A percentile compares a stretch with the other conserved stretches of the same genome.
Conservation (phyloP, 768 basidiomycete species). For the Ramaria sp. region DNA sequence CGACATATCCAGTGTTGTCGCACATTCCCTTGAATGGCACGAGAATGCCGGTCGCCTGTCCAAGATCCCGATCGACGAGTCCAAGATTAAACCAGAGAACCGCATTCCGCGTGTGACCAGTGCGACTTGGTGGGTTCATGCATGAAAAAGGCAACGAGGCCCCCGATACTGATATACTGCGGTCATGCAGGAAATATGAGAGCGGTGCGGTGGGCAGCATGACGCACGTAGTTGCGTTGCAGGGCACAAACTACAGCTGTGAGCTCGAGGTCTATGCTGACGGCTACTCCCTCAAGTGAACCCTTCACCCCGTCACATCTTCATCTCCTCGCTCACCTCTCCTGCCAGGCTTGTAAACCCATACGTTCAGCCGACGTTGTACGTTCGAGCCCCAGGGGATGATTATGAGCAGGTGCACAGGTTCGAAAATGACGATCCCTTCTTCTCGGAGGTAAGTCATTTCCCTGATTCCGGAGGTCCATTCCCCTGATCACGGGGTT, state of each 20-base stretch:
- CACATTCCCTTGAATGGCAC: constrained; percentile 88
- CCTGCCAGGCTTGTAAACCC: constrained; percentile 69
- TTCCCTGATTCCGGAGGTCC: background rate
- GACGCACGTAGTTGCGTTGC: constrained; percentile 82
- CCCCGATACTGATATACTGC: background rate
- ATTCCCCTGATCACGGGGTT: background rate
- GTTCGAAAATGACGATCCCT: constrained; percentile 81
- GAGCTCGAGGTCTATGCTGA: constrained; percentile 92
- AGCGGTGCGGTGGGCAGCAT: constrained; percentile 90
- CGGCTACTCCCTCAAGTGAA: constrained; percentile 78
- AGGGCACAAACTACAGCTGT: constrained; percentile 89
- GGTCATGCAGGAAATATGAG: constrained; percentile 71
- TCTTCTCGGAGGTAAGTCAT: constrained; percentile 72
- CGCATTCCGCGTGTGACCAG: constrained; percentile 90
- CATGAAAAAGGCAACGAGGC: too few species aligned
- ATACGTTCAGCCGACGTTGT: constrained; percentile 84
- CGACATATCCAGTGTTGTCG: constrained; percentile 66
- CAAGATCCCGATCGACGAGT: constrained; percentile 78
- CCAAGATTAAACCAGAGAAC: constrained; percentile 72
- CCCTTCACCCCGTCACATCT: background rate
- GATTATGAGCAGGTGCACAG: constrained; percentile 59
- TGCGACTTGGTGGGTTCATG: constrained; percentile 63
- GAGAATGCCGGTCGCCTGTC: constrained; percentile 80
- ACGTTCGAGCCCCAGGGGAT: constrained; percentile 75
- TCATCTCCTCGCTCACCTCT: constrained; percentile 4